Evolutionary conservation across 2,329 filamentous ascomycete genomes (phyloP), one percentile per base, ranked within the genome.

Genomic region (Emergomyces africanus): DNA sequence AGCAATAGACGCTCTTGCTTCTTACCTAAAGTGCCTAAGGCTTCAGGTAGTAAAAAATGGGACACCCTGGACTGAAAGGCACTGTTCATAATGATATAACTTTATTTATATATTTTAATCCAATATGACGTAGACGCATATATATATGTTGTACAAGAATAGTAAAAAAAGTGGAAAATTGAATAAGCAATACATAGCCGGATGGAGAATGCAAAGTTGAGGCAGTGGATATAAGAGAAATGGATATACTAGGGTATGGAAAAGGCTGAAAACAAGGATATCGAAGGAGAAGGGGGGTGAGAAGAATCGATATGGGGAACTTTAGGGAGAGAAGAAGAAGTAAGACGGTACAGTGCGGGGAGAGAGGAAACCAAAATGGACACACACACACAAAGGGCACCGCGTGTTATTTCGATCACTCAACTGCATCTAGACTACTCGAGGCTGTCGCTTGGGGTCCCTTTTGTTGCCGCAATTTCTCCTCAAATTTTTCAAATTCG

Each of bases 401-500:
- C 6, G 12, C 9, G 18, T 44, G 41, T 44, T 2, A 28, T 55
- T 30, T 3, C 20, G 2, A 20, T 55, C 37, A 59, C 48, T 73
- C 72, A n/a, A 71, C 80, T 56, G 71, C 77, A 67, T 84, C 82
- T 61, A 84, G 67, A 50, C 75, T 78, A 9, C 78, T 81, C 12
- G 74, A 71, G 37, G 80, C 73, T 23, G 75, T 76, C 10, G 79
- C 79, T 56, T 76, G 73, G 2, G 75, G 70, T 0, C 81, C 81
- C 71, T 78, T 78, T 60, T 85, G 81, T 65, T 81, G 77, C 64
- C 78, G 78, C 64, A 89, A 67, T 71, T 87, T 96, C 77, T 96
- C 89, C 72, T 97, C 92, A 70, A 97, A 96, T 74, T 89, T 94
- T 64, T 87, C 89, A 75, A 99, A 97, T 70, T 97, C 92, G 66